These are phyloP conservation scores for Antitrichia curtipendula DNA, from an alignment of 225 moss, liverwort and hornwort species.

Conservation along the genomic window DNA sequence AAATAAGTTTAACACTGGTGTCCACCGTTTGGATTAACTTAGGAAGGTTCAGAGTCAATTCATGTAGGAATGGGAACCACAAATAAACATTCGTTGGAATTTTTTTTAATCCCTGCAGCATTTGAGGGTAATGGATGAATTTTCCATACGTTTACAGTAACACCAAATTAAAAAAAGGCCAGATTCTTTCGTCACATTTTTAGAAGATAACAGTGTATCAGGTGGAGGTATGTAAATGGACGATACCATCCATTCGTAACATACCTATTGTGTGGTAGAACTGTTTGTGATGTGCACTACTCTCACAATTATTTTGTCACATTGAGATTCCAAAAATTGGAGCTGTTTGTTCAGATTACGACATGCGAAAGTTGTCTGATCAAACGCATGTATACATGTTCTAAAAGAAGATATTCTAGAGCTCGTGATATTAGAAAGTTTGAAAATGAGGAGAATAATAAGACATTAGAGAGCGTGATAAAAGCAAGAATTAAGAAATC, in stretches of 20 bases:
- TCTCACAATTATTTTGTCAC: neutral
- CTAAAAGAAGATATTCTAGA: neutral
- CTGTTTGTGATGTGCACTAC: neutral
- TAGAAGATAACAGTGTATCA: no score
- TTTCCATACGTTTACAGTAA: neutral
- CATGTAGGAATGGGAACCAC: neutral
- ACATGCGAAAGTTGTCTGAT: neutral
- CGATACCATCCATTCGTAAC: no score
- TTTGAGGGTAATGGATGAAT: no score
- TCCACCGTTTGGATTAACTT: neutral
- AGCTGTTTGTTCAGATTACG: neutral
- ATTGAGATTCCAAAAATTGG: neutral
- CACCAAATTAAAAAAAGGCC: neutral
- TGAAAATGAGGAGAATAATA: neutral
- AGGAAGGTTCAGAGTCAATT: no score
- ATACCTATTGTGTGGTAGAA: neutral
- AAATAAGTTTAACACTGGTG: neutral
- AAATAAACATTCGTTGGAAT: neutral
- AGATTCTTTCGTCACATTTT: neutral
- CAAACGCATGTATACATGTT: neutral
- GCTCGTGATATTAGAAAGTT: neutral
- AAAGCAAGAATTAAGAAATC: neutral
- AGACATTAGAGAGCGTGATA: neutral
- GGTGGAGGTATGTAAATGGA: neutral
- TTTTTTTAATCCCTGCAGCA: no score